phyloP scores from a whole-genome alignment of 1,284 basidiomycete genomes.

The Tilletia setariae region DNA sequence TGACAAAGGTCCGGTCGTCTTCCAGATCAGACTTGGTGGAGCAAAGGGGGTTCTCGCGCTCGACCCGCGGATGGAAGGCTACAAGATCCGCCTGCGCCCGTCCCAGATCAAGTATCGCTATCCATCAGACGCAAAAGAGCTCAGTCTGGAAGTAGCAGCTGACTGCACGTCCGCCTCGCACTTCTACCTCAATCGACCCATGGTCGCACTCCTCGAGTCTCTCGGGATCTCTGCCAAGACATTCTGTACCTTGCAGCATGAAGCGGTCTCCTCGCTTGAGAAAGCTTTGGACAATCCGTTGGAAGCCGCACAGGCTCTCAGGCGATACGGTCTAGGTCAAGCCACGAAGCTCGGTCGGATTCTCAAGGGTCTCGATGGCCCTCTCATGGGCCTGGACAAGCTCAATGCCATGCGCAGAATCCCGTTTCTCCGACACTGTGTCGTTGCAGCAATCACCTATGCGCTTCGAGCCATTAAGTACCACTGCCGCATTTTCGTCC shows the following conservation, averaged over 20 bases:
- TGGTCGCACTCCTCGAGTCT: constrained; percentile 68
- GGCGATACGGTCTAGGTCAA: constrained; percentile 61
- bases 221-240: constrained; percentile 63
- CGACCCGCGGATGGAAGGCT: constrained; percentile 60
- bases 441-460: constrained; percentile 62
- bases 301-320: constrained; percentile 59
- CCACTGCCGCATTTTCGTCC: constrained; percentile 68
- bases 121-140: constrained; percentile 56
- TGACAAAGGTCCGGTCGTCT: constrained; percentile 51
- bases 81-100: constrained; percentile 64
- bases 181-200: constrained; percentile 57
- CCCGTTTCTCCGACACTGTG: constrained; percentile 63
- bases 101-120: constrained; percentile 70
- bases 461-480: constrained; percentile 68
- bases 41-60: constrained; percentile 74
- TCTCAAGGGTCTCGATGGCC: constrained; percentile 59
- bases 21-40: constrained; percentile 72
- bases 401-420: constrained; percentile 58
- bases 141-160: constrained; percentile 69
- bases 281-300: constrained; percentile 62
- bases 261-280: constrained; percentile 58
- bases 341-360: constrained; percentile 61
- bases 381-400: constrained; percentile 59
- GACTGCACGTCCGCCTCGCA: constrained; percentile 63
- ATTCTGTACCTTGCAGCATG: constrained; percentile 64